A percentile compares a stretch with the other conserved stretches of the same genome.
phyloP scores from a whole-genome alignment of 352 stramenopile species.

The Globisporangium perplexum region DNA sequence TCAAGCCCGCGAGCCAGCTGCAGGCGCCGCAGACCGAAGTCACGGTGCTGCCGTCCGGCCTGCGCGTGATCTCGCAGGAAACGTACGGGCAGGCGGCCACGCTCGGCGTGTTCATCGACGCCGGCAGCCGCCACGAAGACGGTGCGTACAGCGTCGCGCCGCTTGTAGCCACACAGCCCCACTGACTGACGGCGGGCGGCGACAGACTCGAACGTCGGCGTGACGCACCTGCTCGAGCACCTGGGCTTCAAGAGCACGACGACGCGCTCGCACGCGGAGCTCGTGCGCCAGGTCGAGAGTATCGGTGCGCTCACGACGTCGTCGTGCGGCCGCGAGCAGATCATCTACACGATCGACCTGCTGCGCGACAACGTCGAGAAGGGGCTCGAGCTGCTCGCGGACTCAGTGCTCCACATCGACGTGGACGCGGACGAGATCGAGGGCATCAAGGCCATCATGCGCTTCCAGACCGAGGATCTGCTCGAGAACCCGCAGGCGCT shows the following conservation, averaged over 20 bases:
- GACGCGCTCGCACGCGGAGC: slow-evolving; percentile 73
- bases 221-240: slow-evolving; percentile 94
- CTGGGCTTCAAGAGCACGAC: slow-evolving; percentile 94
- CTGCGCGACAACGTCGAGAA: slow-evolving; percentile 91
- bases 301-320: slow-evolving; percentile 91
- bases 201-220: slow-evolving; percentile 65
- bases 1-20: slow-evolving; percentile 82
- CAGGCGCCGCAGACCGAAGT: slow-evolving; percentile 88
- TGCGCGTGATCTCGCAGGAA: slow-evolving; percentile 96
- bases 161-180: no score
- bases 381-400: slow-evolving; percentile 88
- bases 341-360: slow-evolving; percentile 96
- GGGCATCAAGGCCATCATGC: slow-evolving; percentile 91
- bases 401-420: slow-evolving; percentile 81
- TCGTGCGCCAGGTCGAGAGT: slow-evolving; percentile 89
- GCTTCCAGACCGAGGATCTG: slow-evolving; percentile 92
- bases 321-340: slow-evolving; percentile 92
- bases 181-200: neutral
- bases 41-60: slow-evolving; percentile 90
- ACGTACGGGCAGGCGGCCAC: slow-evolving; percentile 94
- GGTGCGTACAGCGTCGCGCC: no score
- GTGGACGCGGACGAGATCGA: slow-evolving; percentile 87
- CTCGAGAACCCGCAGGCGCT: slow-evolving; percentile 80
- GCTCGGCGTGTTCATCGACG: slow-evolving; percentile 92
- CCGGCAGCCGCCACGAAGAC: slow-evolving; percentile 84